Evolutionary conservation across 1,284 basidiomycete genomes (phyloP), one percentile per base, ranked within the genome.

Genomic region (Fistulina hepatica): DNA sequence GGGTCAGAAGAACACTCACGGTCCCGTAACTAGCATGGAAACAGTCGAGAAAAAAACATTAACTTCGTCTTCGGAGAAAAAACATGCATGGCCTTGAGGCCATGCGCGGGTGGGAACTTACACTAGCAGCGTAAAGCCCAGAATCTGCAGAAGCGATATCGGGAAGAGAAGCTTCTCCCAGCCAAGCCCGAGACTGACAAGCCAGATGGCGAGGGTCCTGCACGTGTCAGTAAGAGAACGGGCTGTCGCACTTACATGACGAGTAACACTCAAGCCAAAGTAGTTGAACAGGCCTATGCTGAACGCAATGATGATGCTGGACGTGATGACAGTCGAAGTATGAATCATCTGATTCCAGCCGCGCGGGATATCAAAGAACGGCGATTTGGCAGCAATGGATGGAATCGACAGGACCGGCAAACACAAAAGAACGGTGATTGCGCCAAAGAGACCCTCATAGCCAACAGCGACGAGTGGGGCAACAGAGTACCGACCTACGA

Each of bases 231-330:
- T 90, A 35, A 95, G 73, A 44, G 80, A 86, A 44, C 91, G 73
- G 15, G 85, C 86, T 2, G 89, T 93, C 26, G 91, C 90, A 57
- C 78, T 89, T 44, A 92, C 84, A 52, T 85, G 77, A 47, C 81
- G 75, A 6, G 94, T 98, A 40, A 98, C 91, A 54, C 81, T 86
- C 31, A 97, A 63, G 5, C 94, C 92, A 52, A 92, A 95, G 60
- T 81, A 93, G 65, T 98, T 99, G 76, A 94, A 99, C 17, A 92
- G 63, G n/a, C 89, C 73, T 47, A 97, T 97, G 43, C 74, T 80
- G 52, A 75, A 60, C 33, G 85, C 84, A 53, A 92, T 88, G 33
- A 77, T 81, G 33, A 94, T 55, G 12, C 76, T 78, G 34, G 81
- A 80, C 55, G 74, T 76, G 33, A 91, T 66, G 17, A 99, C 91